A percentile compares a stretch with the other conserved stretches of the same genome.
phyloP scores from a whole-genome alignment of 345 rosid species.

The Limnanthes douglasii region DNA sequence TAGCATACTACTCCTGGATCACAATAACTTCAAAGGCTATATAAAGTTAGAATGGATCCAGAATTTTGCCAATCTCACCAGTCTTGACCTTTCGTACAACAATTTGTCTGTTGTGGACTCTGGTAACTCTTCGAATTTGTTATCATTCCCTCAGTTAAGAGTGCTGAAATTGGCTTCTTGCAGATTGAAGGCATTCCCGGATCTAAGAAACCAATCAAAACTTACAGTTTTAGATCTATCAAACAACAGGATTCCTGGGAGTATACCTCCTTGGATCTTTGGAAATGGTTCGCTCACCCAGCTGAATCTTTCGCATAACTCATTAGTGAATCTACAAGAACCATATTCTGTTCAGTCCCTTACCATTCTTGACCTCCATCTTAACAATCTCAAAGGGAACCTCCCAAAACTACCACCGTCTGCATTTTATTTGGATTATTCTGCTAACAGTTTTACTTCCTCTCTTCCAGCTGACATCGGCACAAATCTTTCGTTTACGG shows the following conservation, averaged over 20 bases:
- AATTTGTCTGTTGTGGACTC: conserved; percentile 8
- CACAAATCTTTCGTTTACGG: neutral
- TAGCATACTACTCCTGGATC: conserved; percentile 15
- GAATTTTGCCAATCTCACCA: conserved; percentile 12
- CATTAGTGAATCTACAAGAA: conserved; percentile 1
- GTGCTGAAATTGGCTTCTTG: conserved; percentile 29
- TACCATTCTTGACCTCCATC: conserved; percentile 10
- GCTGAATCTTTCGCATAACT: conserved; percentile 10
- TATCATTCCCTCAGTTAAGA: conserved; percentile 6
- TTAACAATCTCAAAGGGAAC: conserved; percentile 16
- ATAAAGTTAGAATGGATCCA: conserved; percentile 10
- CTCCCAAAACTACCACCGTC: conserved; percentile 4
- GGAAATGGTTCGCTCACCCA: neutral
- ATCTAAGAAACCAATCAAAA: conserved; percentile 10
- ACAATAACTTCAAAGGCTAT: conserved; percentile 27
- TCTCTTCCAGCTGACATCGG: conserved; percentile 14
- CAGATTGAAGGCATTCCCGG: conserved; percentile 16
- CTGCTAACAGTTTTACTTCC: conserved; percentile 14
- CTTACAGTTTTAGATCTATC: conserved; percentile 22
- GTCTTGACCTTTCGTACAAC: conserved; percentile 32
- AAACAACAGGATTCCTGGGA: conserved; percentile 18
- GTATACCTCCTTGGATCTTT: conserved; percentile 39
- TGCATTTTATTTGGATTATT: conserved; percentile 15
- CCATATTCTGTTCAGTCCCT: neutral
- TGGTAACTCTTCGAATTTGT: neutral